phyloP scores from a whole-genome alignment of 2,329 filamentous ascomycete species.

The Cladosporium sp. region DNA sequence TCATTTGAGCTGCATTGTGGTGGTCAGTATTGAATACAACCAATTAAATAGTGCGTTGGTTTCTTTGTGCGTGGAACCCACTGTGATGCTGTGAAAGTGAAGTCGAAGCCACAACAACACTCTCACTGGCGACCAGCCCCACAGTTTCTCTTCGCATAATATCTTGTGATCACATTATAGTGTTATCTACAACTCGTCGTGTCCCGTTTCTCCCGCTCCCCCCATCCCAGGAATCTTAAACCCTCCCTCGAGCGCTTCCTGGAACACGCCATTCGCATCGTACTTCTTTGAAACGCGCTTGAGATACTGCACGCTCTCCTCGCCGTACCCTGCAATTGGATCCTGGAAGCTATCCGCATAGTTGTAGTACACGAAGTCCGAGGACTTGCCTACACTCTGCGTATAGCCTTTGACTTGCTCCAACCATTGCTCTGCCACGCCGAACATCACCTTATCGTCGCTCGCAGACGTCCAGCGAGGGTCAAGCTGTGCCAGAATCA shows the following conservation, averaged over 20 bases:
- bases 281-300: slow-evolving; percentile 37
- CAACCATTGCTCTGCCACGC: background rate
- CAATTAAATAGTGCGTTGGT: too few species aligned
- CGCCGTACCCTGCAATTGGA: slow-evolving; percentile 37
- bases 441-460: slow-evolving; percentile 4
- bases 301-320: slow-evolving; percentile 32
- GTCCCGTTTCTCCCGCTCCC: background rate
- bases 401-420: slow-evolving; percentile 13
- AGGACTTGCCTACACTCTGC: slow-evolving; percentile 15
- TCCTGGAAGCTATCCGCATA: slow-evolving; percentile 41
- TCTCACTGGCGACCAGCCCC: too few species aligned
- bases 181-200: slow-evolving; percentile 3
- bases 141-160: too few species aligned
- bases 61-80: too few species aligned
- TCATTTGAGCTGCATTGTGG: background rate
- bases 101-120: too few species aligned
- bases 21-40: background rate
- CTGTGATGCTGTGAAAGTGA: too few species aligned
- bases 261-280: slow-evolving; percentile 39
- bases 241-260: slow-evolving; percentile 37
- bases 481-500: slow-evolving; percentile 16
- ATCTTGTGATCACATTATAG: background rate
- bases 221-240: slow-evolving; percentile 32
- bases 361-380: slow-evolving; percentile 36
- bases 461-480: slow-evolving; percentile 12